Evolutionary conservation across 1,284 basidiomycete species (phyloP).

Genomic region (Sporisorium reilianum): DNA sequence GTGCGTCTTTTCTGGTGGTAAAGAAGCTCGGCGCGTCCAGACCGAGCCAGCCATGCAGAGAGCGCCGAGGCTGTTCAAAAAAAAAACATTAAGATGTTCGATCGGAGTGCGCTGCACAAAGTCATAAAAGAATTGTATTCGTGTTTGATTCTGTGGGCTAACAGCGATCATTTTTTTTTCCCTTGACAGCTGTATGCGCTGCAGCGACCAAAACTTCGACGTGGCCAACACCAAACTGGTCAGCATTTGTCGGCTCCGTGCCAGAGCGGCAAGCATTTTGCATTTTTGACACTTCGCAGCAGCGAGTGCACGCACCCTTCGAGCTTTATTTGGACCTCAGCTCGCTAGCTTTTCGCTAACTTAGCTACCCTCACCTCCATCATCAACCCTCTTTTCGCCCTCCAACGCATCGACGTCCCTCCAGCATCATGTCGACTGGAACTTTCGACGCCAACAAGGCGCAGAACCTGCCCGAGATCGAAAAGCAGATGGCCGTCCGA

Average conservation of each 20-base stretch:
- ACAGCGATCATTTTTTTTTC: not conserved
- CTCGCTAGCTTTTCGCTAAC: not conserved
- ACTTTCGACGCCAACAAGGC: conserved; percentile 70
- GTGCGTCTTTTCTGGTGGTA: not conserved
- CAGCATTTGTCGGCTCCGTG: conserved; percentile 3
- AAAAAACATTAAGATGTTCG: not conserved
- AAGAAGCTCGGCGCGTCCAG: not conserved
- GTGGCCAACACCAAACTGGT: conserved; percentile 1
- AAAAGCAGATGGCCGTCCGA: conserved; percentile 94
- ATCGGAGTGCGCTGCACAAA: too few relatives aligned
- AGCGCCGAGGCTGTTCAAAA: not conserved
- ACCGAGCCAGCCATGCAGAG: conserved; percentile 4
- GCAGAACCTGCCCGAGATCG: conserved; percentile 91
- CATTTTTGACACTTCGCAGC: not conserved
- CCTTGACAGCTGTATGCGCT: not conserved
- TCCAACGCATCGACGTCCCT: not conserved
- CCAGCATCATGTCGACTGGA: conserved; percentile 50
- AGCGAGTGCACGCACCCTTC: conserved; percentile 8
- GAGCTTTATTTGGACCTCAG: conserved; percentile 10
- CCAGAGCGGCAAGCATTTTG: conserved; percentile 7
- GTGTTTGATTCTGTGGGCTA: not conserved
- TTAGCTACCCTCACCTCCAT: not conserved
- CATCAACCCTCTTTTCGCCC: not conserved
- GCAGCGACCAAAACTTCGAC: not conserved
- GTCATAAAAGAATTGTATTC: too few relatives aligned